These are phyloP conservation scores for Kurtzmaniella quercitrusa DNA, from an alignment of 1,139 yeast genomes.

Conservation along the genomic window DNA sequence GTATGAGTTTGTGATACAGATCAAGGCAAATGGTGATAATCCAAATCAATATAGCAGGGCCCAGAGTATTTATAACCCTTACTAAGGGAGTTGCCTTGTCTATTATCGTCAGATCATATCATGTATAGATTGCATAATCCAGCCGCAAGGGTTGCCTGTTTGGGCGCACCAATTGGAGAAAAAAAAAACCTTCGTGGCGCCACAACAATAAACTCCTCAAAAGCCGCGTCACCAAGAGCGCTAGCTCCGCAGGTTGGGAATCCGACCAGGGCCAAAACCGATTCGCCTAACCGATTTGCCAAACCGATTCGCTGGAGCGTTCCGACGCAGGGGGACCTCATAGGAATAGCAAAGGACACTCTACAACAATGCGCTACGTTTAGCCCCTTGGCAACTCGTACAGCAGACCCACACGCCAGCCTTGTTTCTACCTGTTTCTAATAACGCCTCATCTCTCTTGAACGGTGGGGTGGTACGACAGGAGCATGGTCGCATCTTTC, in stretches of 20 bases:
- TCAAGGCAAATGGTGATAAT: no score
- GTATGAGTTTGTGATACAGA: no score
- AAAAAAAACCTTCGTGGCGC: not conserved
- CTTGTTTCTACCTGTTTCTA: no score
- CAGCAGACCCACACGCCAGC: no score
- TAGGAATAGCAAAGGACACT: no score
- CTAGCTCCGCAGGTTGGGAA: not conserved
- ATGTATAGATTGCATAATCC: not conserved
- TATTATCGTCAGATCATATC: not conserved
- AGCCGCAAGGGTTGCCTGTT: not conserved
- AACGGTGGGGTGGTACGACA: no score
- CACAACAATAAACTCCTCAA: not conserved
- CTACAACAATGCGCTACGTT: not conserved
- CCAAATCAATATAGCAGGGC: no score
- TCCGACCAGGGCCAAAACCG: no score
- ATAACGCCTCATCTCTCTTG: no score
- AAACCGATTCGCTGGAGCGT: not conserved
- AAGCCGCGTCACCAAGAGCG: not conserved
- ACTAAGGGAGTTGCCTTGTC: not conserved
- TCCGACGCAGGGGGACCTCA: not conserved
- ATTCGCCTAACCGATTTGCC: not conserved
- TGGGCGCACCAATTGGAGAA: not conserved
- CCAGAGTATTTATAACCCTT: not conserved
- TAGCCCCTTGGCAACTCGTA: not conserved
- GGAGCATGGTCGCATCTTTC: no score